Evolutionary conservation across 306 rosid species (phyloP), one percentile per base, ranked within the genome.

Genomic region (Parietaria judaica): DNA sequence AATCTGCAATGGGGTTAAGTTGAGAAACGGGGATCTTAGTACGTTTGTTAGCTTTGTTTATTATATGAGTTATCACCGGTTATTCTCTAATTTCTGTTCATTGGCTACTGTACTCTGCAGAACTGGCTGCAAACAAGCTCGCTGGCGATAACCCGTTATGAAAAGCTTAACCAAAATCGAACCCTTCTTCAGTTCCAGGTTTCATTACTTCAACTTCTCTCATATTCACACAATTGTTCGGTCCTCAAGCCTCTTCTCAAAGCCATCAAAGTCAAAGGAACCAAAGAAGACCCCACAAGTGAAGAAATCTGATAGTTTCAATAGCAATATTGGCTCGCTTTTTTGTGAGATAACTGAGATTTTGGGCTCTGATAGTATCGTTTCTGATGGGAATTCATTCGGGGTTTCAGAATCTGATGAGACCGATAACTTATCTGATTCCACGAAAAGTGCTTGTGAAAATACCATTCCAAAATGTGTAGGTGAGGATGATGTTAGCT

Each of bases 311-410:
- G 15, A 4, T n/a, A n/a, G 53, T 10, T 10, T n/a, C 46, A 55
- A 5, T 3, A 14, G 41, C 38, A n/a, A 55, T 36, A 65, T 78
- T 45, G 63, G 76, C 36, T 59, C 65, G 56, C 70, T 81, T 62
- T 83, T 88, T 59, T 37, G 63, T 6, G 92, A 91, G 69, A 88
- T 91, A 4, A 75, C 87, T 6, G 76, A 81, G 51, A 85, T 83
- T 82, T 74, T 91, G 70, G 88, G 92, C 13, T 68, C 82, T 8
- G 78, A 75, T n/a, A 55, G 59, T 36, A 64, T 66, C 13, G 61
- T 55, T 53, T 56, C 15, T 0, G 85, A 78, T 39, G 54, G 45
- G 48, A 57, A 50, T 16, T 43, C 73, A 43, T 74, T 75, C 79
- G 84, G 78, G 69, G 60, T 66, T 72, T 56, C 68, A 34, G 65